These are phyloP conservation scores for Phytophthora hibernalis DNA, from an alignment of 352 stramenopile genomes.

Conservation along the genomic window DNA sequence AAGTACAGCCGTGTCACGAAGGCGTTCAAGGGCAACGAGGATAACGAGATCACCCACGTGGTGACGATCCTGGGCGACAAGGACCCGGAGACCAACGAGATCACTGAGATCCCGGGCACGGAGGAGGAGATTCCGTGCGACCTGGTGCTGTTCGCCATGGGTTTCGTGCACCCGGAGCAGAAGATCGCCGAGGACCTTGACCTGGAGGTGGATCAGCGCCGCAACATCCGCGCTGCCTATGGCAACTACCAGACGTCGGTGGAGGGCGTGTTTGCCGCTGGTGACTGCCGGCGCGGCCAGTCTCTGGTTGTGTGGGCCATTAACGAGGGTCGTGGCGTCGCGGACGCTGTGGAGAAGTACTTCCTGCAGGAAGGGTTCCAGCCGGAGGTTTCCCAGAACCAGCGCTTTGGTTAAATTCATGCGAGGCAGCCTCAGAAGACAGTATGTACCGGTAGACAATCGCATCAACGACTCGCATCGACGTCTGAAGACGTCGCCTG, in stretches of 20 bases:
- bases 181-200: constrained; percentile 89
- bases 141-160: constrained; percentile 97
- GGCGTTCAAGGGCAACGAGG: constrained; percentile 80
- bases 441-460: constrained; percentile 43
- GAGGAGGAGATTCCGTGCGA: constrained; percentile 96
- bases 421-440: constrained; percentile 5
- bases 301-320: constrained; percentile 99
- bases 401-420: constrained; percentile 65
- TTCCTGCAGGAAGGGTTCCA: constrained; percentile 82
- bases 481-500: constrained; percentile 9
- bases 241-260: constrained; percentile 94
- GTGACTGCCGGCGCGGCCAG: constrained; percentile 97
- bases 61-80: constrained; percentile 59
- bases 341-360: constrained; percentile 87
- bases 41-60: constrained; percentile 82
- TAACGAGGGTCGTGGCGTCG: constrained; percentile 96
- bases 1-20: constrained; percentile 83
- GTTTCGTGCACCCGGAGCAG: constrained; percentile 96
- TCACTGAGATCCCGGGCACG: constrained; percentile 75
- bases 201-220: constrained; percentile 93
- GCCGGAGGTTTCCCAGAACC: constrained; percentile 82
- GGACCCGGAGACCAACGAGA: constrained; percentile 77
- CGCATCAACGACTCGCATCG: constrained; percentile 14
- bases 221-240: constrained; percentile 95
- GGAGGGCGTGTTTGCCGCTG: constrained; percentile 97